Base-by-base conservation (phyloP, 2,329 filamentous ascomycete genomes). In the Pseudonectria foliicola region DNA sequence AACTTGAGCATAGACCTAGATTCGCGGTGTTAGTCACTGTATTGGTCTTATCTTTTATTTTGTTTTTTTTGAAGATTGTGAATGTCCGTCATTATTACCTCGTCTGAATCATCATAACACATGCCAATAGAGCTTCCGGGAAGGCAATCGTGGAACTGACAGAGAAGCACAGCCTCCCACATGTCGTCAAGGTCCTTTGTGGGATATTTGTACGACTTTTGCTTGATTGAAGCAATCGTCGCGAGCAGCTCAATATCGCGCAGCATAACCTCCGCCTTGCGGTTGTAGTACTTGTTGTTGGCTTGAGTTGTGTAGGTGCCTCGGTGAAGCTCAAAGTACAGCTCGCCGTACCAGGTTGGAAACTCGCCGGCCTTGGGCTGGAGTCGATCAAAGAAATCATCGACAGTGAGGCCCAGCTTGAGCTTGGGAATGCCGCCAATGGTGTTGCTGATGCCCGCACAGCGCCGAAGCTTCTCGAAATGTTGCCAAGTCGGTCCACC, bases 221-320 rank as follows among this genome's bases (percentile, higher is more conserved):
- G 68, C 49, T 78, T 77, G 43, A 96, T 65, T 3, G 84, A 92
- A 5, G 87, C 88, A 46, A 94, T 65, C 0, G 92, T 94, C 7
- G 89, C 86, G 25, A 96, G 68, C 45, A 85, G 80, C 60, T 98
- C 92, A 36, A 96, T 71, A 44, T 95, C 86, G 30, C 88, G 82
- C 34, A 98, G 71, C 63, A 95, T 62, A 34, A 84, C 78, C 62
- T 98, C 92, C 0, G 86, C 74, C 55, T 81, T 83, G 35, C 92
- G 77, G 58, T 96, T 98, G 67, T 93, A 90, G 49, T 79, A 78
- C 67, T 98, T 98, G 69, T 95, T 98, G 65, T 95, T 95, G 40
- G 89, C 84, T 60, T 96, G 90, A 0, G 90, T 95, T 4, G 92
- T 98, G 63, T 96, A 96, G 10, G 90, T 96, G 34, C 92, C 92